Base-by-base conservation (phyloP, 2,329 filamentous ascomycete genomes). In the Sarocladiaceae sp. region DNA sequence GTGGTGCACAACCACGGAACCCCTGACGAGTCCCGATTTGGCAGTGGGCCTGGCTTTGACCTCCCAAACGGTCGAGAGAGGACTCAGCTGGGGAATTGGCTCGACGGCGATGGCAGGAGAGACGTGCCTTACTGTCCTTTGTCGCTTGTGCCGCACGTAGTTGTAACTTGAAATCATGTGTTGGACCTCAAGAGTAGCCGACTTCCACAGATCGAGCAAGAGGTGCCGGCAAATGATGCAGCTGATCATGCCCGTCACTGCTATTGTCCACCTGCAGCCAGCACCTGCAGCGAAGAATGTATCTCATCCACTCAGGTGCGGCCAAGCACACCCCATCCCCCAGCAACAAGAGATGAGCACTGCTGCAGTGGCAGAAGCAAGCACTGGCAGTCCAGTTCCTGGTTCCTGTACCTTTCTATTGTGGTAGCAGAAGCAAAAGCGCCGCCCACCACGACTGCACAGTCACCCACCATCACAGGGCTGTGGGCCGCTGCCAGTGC, bases 1-100 rank as follows among this genome's bases (percentile, higher is more conserved):
- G 40, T 26, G 40, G 23, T 28, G 40, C 17, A 6, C 40, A 22
- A 33, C 26, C 28, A 48, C 44, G 18, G 26, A 48, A 28, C 44
- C 44, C 44, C 44, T 48, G 44, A 48, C n/a, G n/a, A n/a, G 33
- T 33, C 44, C 44, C 44, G 44, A 48, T 48, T 48, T 33, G 44
- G 44, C 23, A 28, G 44, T 31, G 44, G 44, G 44, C 44, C 44
- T 33, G 5, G 26, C 26, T 48, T 8, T 33, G 26, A 33, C 26
- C 44, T 31, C 44, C 44, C 26, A 33, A 48, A 48, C 22, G 26
- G 44, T 48, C 4, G 3, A 48, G 22, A 22, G 22, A 18, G 26
- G 17, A 20, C n/a, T n/a, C n/a, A n/a, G n/a, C n/a, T n/a, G n/a
- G n/a, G n/a, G n/a, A n/a, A n/a, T n/a, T n/a, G n/a, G n/a, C n/a